Evolutionary conservation across 108 stramenopile genomes (phyloP).

Genomic region (Conticribra weissflogii): DNA sequence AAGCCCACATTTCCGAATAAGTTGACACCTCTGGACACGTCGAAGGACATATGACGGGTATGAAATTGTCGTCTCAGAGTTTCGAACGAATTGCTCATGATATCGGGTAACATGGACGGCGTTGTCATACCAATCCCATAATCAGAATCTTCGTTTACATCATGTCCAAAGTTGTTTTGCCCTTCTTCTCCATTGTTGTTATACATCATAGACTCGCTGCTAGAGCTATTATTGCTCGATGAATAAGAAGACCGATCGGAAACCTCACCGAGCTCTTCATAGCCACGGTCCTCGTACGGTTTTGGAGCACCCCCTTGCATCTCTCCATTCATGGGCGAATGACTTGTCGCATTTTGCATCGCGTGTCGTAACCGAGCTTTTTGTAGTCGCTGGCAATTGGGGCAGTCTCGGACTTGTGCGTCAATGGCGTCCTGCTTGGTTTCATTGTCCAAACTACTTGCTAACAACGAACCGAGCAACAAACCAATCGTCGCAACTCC

Average conservation of each 20-base stretch:
- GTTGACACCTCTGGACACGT: slow-evolving; percentile 13
- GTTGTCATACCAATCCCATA: slow-evolving; percentile 12
- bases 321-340: neutral
- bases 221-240: slow-evolving; percentile 1
- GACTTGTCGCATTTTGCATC: neutral
- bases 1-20: neutral
- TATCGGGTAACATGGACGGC: slow-evolving; percentile 3
- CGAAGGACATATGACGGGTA: slow-evolving; percentile 59
- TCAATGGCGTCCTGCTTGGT: slow-evolving; percentile 62
- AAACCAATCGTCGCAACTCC: slow-evolving; percentile 90
- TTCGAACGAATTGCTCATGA: neutral
- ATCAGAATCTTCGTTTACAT: slow-evolving; percentile 6
- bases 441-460: slow-evolving; percentile 76
- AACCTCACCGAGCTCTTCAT: slow-evolving; percentile 7
- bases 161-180: slow-evolving; percentile 11
- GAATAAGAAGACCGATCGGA: neutral
- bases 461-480: slow-evolving; percentile 87
- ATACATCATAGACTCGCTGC: neutral
- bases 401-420: slow-evolving; percentile 70
- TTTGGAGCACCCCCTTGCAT: neutral
- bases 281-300: neutral
- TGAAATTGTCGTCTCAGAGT: slow-evolving; percentile 23
- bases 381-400: slow-evolving; percentile 71
- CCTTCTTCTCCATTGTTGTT: slow-evolving; percentile 1
- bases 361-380: slow-evolving; percentile 11